phyloP scores from a whole-genome alignment of 345 rosid genomes.

The Eucalyptus polybractea region DNA sequence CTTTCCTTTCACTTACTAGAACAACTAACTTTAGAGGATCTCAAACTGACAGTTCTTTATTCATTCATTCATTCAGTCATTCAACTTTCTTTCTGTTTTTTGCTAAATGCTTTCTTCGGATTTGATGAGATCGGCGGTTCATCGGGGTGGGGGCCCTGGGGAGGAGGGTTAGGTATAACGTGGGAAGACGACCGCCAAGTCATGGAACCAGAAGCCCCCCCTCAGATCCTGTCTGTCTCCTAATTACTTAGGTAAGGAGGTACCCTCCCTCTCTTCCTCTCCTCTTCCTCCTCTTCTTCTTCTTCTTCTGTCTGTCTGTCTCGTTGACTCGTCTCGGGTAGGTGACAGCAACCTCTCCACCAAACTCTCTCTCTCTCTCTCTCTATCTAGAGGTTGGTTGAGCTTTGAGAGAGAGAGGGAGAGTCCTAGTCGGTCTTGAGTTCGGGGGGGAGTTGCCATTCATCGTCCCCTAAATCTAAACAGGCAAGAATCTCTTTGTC shows the following conservation, averaged over 20 bases:
- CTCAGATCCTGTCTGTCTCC: background rate
- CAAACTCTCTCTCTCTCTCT: background rate
- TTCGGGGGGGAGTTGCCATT: background rate
- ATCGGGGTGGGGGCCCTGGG: background rate
- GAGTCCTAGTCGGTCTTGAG: background rate
- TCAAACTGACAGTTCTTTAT: background rate
- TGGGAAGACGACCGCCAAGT: background rate
- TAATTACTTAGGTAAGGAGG: background rate
- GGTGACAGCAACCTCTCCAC: background rate
- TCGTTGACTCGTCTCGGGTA: background rate
- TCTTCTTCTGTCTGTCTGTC: background rate
- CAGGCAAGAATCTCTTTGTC: background rate
- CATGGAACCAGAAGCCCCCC: background rate
- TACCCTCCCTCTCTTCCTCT: background rate
- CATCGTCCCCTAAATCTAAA: background rate
- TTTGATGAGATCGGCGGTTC: background rate
- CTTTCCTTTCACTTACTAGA: background rate
- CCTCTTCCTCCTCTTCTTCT: background rate
- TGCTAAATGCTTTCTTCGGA: background rate
- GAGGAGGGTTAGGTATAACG: background rate
- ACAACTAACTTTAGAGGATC: background rate
- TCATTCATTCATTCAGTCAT: background rate
- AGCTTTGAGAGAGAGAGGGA: background rate
- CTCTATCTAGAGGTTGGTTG: background rate
- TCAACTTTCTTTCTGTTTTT: background rate